Conservation (phyloP, 176 grass and related monocot species). For the Avena eriantha region DNA sequence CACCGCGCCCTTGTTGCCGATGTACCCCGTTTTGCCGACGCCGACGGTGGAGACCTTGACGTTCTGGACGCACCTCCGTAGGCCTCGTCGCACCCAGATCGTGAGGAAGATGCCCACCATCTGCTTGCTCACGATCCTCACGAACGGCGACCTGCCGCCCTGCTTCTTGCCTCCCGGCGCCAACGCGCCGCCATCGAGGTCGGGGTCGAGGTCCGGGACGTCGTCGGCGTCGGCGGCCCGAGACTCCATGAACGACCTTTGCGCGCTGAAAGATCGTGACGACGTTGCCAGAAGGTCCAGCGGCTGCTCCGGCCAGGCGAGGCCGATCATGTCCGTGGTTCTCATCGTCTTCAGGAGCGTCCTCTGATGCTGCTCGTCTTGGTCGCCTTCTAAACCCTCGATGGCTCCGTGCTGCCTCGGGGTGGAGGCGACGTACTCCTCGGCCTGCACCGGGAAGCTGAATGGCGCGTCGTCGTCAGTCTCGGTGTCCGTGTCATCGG, state of each 20-base stretch:
- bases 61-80: conserved; percentile 80
- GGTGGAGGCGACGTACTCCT: not conserved
- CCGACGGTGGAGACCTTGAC: conserved; percentile 90
- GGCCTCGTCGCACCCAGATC: conserved; percentile 71
- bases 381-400: conserved; percentile 9
- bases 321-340: conserved; percentile 67
- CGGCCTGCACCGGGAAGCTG: conserved; percentile 12
- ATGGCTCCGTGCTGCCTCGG: conserved; percentile 48
- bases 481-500: conserved; percentile 43
- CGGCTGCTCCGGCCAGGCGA: conserved; percentile 89
- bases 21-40: conserved; percentile 96
- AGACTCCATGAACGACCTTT: conserved; percentile 51
- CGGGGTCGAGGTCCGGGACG: conserved; percentile 28
- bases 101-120: conserved; percentile 91
- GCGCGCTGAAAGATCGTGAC: conserved; percentile 41
- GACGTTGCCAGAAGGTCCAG: conserved; percentile 64
- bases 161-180: conserved; percentile 43
- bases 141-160: conserved; percentile 56
- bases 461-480: conserved; percentile 58
- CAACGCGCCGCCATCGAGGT: conserved; percentile 6
- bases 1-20: conserved; percentile 94
- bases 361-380: conserved; percentile 40
- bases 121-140: conserved; percentile 89
- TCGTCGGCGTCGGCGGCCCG: conserved; percentile 28
- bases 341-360: conserved; percentile 67